These are phyloP conservation scores for Cercospora canescens DNA, from an alignment of 2,329 filamentous ascomycete species.

Conservation along the genomic window DNA sequence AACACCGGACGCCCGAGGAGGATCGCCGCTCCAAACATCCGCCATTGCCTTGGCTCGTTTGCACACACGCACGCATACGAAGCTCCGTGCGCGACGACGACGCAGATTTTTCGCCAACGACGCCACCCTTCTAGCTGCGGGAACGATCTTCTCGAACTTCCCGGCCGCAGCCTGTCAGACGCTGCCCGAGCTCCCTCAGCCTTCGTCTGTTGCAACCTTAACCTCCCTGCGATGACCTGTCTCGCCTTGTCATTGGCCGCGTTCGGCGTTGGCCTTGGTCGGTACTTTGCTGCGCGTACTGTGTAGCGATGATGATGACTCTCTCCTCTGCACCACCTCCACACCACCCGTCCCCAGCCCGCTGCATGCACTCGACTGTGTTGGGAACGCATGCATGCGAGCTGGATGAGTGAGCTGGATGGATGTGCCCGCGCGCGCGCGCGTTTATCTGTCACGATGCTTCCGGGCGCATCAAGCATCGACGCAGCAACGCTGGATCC, in stretches of 20 bases:
- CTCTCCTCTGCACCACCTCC: not conserved
- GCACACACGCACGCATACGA: too few relatives aligned
- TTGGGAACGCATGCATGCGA: constrained; percentile 9
- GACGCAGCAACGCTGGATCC: not conserved
- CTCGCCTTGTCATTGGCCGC: constrained; percentile 3
- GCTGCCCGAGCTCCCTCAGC: not conserved
- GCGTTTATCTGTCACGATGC: not conserved
- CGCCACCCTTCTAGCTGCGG: constrained; percentile 2
- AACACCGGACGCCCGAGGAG: too few relatives aligned
- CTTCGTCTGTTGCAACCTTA: constrained; percentile 6
- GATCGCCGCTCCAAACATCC: constrained; percentile 1
- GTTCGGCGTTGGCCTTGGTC: not conserved
- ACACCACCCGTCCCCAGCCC: not conserved
- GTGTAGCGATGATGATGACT: too few relatives aligned
- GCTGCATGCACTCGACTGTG: constrained; percentile 10
- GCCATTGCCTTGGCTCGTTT: constrained; percentile 4
- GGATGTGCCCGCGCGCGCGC: not conserved
- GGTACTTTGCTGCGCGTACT: constrained; percentile 11
- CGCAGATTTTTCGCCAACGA: not conserved
- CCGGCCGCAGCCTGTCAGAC: constrained; percentile 1
- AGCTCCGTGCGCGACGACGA: too few relatives aligned
- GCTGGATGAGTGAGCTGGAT: not conserved
- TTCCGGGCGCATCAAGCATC: not conserved
- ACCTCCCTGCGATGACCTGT: not conserved
- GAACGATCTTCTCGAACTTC: constrained; percentile 8